These are phyloP conservation scores for Coprinellus micaceus DNA, from an alignment of 768 basidiomycete genomes.

Conservation along the genomic window DNA sequence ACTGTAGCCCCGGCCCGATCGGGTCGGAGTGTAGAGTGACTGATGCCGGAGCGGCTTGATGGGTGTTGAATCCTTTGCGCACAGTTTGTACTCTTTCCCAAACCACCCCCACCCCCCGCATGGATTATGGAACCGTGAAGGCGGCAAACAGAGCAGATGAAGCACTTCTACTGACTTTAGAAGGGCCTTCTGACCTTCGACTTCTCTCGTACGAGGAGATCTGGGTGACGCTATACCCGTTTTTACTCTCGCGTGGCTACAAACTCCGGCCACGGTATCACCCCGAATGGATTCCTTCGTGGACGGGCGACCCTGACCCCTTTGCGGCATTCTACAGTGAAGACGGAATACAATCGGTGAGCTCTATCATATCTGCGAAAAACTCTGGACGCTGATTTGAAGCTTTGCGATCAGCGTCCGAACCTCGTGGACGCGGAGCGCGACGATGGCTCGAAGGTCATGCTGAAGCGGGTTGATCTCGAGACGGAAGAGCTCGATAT, in stretches of 20 bases:
- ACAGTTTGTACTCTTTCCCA: no score
- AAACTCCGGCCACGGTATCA: slow-evolving; percentile 7
- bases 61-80: no score
- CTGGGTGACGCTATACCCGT: slow-evolving; percentile 6
- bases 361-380: not conserved
- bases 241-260: slow-evolving; percentile 8
- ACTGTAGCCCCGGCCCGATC: no score
- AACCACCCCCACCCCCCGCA: no score
- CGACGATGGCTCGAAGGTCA: slow-evolving; percentile 16
- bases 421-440: slow-evolving; percentile 16
- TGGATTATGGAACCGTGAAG: not conserved
- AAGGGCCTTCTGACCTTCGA: no score
- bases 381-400: not conserved
- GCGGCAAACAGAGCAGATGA: not conserved
- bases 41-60: no score
- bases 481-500: slow-evolving; percentile 11
- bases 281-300: slow-evolving; percentile 11
- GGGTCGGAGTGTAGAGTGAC: no score
- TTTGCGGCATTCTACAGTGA: not conserved
- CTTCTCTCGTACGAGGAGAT: not conserved
- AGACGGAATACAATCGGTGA: not conserved
- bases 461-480: slow-evolving; percentile 14
- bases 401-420: not conserved
- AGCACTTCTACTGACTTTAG: no score
- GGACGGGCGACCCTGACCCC: not conserved